phyloP scores from a whole-genome alignment of 2,329 filamentous ascomycete genomes.

The Calonectria fujianensis region DNA sequence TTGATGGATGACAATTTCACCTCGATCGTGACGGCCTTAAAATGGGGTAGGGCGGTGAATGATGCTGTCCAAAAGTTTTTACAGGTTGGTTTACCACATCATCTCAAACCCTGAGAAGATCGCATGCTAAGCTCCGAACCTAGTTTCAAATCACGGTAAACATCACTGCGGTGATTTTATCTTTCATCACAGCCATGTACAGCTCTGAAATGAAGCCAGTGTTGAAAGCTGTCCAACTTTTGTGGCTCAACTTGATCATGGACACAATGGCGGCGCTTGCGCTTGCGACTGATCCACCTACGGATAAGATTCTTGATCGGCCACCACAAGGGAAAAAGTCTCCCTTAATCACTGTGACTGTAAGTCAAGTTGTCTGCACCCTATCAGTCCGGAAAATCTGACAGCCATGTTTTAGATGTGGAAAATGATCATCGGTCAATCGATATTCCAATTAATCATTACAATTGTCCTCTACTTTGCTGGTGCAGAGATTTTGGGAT shows the following conservation, averaged over 20 bases:
- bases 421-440: slow-evolving; percentile 21
- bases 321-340: slow-evolving; percentile 3
- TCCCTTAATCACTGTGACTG: slow-evolving; percentile 5
- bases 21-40: slow-evolving; percentile 77
- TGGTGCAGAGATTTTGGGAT: slow-evolving; percentile 51
- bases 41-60: slow-evolving; percentile 78
- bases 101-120: no score
- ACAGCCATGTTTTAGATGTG: neutral
- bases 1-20: slow-evolving; percentile 80
- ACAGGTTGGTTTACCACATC: neutral
- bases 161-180: slow-evolving; percentile 50
- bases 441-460: slow-evolving; percentile 6
- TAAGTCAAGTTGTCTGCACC: neutral
- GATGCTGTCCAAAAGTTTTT: slow-evolving; percentile 80
- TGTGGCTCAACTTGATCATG: slow-evolving; percentile 82
- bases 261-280: slow-evolving; percentile 12
- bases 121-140: neutral
- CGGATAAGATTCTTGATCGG: slow-evolving; percentile 17
- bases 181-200: slow-evolving; percentile 78
- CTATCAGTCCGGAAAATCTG: neutral
- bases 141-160: slow-evolving; percentile 24
- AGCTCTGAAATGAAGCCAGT: slow-evolving; percentile 74
- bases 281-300: slow-evolving; percentile 13
- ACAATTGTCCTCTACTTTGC: slow-evolving; percentile 18
- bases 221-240: slow-evolving; percentile 77